phyloP scores from a whole-genome alignment of 768 basidiomycete species.

The Leccinum pellstonianum region DNA sequence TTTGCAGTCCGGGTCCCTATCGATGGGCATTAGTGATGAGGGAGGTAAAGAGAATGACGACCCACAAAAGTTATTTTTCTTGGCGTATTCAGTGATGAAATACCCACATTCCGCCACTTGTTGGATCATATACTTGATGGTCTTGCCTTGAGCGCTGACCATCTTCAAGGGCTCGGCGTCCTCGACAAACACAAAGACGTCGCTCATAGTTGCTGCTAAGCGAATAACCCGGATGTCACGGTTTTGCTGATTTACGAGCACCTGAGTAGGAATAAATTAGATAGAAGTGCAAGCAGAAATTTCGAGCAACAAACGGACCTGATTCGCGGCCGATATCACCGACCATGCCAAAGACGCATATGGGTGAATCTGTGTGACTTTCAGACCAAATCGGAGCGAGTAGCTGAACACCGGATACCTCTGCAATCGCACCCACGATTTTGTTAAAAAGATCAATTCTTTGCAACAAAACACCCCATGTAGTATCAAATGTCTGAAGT shows the following conservation, averaged over 20 bases:
- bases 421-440: constrained; percentile 10
- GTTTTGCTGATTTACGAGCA: constrained; percentile 19
- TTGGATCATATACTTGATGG: constrained; percentile 14
- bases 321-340: constrained; percentile 22
- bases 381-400: neutral
- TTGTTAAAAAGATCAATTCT: constrained; percentile 16
- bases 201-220: constrained; percentile 18
- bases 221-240: constrained; percentile 18
- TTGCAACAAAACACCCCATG: constrained; percentile 15
- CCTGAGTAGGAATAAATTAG: neutral
- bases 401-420: constrained; percentile 4
- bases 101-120: constrained; percentile 27
- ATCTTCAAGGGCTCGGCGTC: constrained; percentile 9
- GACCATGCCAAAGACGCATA: constrained; percentile 22
- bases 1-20: constrained; percentile 17
- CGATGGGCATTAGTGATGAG: neutral
- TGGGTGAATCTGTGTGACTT: constrained; percentile 15
- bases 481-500: constrained; percentile 18
- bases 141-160: constrained; percentile 7
- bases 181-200: constrained; percentile 15
- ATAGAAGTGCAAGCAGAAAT: neutral
- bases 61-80: constrained; percentile 18
- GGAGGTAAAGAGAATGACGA: neutral
- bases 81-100: constrained; percentile 24
- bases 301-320: constrained; percentile 3